These are phyloP conservation scores for Urtica urens DNA, from an alignment of 306 rosid species.

Conservation along the genomic window DNA sequence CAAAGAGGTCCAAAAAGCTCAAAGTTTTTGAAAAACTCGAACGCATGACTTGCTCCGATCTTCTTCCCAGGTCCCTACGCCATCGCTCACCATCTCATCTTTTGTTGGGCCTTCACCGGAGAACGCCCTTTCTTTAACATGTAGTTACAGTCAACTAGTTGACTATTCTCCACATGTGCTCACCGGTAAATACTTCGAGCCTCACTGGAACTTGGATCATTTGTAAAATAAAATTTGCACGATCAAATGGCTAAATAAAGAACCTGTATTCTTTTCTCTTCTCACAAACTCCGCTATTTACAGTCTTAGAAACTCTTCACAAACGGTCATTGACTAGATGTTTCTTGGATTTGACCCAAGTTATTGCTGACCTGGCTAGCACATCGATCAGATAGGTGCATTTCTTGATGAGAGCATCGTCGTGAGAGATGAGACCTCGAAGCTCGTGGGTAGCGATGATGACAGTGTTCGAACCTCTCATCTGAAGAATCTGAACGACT, in stretches of 20 bases:
- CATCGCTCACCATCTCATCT: conserved; percentile 74
- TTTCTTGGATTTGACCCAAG: conserved; percentile 27
- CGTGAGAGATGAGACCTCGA: conserved; percentile 46
- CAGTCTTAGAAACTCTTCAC: too few species aligned
- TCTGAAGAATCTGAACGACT: conserved; percentile 64
- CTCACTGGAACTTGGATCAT: too few species aligned
- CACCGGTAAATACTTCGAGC: too few species aligned
- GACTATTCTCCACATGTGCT: too few species aligned
- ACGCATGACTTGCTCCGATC: conserved; percentile 48
- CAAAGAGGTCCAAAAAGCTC: conserved; percentile 52
- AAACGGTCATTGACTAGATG: neutral
- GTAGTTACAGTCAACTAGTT: too few species aligned
- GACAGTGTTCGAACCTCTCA: conserved; percentile 60
- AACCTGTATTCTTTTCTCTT: too few species aligned
- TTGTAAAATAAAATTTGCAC: too few species aligned
- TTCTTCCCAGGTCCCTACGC: conserved; percentile 84
- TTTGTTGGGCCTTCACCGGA: conserved; percentile 70
- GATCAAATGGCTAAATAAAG: too few species aligned
- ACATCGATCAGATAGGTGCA: conserved; percentile 49
- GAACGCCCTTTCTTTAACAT: too few species aligned
- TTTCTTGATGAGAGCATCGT: conserved; percentile 39
- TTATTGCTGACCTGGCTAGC: conserved; percentile 32
- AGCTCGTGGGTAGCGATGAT: conserved; percentile 61
- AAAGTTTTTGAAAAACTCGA: conserved; percentile 52
- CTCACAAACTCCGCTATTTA: too few species aligned